A percentile compares a stretch with the other conserved stretches of the same genome.
phyloP scores from a whole-genome alignment of 2,329 filamentous ascomycete genomes.

The Aspergillus sp. region DNA sequence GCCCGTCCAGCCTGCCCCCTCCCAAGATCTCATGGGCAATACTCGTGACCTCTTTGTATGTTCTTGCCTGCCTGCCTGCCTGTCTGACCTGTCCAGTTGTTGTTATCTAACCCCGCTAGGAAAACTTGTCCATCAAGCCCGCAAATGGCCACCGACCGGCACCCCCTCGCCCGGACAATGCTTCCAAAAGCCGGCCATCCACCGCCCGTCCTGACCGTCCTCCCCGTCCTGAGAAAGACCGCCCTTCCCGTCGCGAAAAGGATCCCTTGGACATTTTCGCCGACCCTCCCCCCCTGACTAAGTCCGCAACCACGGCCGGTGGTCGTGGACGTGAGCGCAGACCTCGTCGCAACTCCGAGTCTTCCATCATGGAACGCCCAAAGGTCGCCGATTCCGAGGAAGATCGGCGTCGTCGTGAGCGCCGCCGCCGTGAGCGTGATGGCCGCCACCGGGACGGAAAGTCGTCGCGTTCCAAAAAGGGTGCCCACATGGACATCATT shows the following conservation, averaged over 20 bases:
- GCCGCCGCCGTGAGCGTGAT: conserved; percentile 44
- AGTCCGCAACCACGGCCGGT: conserved; percentile 18
- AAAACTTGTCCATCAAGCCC: conserved; percentile 32
- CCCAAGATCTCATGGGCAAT: conserved; percentile 37
- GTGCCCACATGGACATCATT: conserved; percentile 66
- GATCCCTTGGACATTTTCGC: conserved; percentile 43
- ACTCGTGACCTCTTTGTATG: conserved; percentile 55
- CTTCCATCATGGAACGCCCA: conserved; percentile 49
- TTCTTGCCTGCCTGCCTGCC: conserved; percentile 16
- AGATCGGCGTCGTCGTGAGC: conserved; percentile 43
- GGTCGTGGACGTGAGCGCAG: conserved; percentile 31
- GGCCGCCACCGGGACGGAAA: conserved; percentile 33
- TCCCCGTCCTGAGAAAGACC: conserved; percentile 9
- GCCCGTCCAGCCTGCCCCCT: conserved; percentile 6
- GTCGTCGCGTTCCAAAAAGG: conserved; percentile 29
- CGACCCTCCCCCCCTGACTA: conserved; percentile 30
- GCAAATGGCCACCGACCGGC: conserved; percentile 31
- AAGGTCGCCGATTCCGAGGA: conserved; percentile 43
- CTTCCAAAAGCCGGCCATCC: conserved; percentile 16
- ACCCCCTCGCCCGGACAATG: conserved; percentile 29
- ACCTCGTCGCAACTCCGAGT: conserved; percentile 56
- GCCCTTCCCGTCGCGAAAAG: conserved; percentile 5
- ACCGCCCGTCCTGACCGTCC: conserved; percentile 23
- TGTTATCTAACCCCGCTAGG: conserved; percentile 14
- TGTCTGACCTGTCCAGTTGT: background rate